A percentile compares a stretch with the other conserved stretches of the same genome.
Evolutionary conservation across 345 rosid species (phyloP).

Genomic region (Gossypium mustelinum): DNA sequence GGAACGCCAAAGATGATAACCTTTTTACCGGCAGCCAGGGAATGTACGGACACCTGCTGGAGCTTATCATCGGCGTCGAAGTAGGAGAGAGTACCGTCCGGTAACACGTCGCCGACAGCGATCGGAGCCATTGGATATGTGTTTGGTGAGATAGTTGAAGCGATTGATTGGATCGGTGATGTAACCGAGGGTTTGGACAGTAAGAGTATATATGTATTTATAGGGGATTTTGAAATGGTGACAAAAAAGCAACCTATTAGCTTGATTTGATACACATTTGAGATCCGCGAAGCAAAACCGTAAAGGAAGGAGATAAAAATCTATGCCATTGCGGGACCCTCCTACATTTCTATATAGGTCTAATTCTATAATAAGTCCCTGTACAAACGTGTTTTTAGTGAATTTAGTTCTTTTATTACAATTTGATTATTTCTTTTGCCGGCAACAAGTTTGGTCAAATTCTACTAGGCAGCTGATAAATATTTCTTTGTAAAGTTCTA

Average conservation of each 20-base stretch:
- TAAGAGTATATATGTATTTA: not conserved
- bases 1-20: constrained; percentile 87
- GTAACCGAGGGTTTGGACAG: not conserved
- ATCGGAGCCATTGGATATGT: constrained; percentile 69
- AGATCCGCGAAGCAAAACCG: not conserved
- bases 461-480: too few species aligned
- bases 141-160: too few species aligned
- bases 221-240: not conserved
- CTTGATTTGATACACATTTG: not conserved
- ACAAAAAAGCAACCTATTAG: not conserved
- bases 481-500: too few species aligned
- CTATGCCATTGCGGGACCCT: not conserved
- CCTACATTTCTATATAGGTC: too few species aligned
- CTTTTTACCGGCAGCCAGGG: constrained; percentile 85
- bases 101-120: constrained; percentile 58
- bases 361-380: too few species aligned
- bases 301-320: not conserved
- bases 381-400: too few species aligned
- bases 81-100: constrained; percentile 72
- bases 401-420: too few species aligned
- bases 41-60: constrained; percentile 66
- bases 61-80: constrained; percentile 86
- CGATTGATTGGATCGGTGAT: not conserved
- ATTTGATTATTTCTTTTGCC: too few species aligned
- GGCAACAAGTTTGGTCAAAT: too few species aligned